A percentile compares a stretch with the other conserved stretches of the same genome.
Conservation (phyloP, 2,329 filamentous ascomycete genomes). For the Lasiodiplodia gonubiensis region DNA sequence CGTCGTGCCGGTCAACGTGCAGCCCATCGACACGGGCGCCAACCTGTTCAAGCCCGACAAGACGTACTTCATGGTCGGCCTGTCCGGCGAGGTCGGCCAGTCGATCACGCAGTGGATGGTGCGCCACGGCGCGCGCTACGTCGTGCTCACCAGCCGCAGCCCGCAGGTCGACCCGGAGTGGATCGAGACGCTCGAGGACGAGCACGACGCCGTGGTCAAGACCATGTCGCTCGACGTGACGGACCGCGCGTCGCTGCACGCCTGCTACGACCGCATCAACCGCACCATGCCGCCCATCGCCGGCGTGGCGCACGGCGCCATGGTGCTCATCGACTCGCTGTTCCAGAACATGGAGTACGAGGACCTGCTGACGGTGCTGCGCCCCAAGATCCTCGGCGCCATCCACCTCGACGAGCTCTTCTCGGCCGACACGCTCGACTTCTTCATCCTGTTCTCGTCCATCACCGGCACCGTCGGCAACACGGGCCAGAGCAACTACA, state of each 20-base stretch:
- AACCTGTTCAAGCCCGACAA: not conserved
- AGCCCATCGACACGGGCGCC: not conserved
- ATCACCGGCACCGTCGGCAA: slow-evolving; percentile 30
- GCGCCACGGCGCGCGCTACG: too few species aligned
- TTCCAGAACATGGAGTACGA: slow-evolving; percentile 30
- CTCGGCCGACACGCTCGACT: slow-evolving; percentile 32
- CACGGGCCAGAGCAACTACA: slow-evolving; percentile 35
- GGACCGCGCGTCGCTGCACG: slow-evolving; percentile 1
- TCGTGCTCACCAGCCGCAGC: too few species aligned
- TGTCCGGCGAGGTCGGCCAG: too few species aligned
- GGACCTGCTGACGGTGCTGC: slow-evolving; percentile 26
- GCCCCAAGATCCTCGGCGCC: slow-evolving; percentile 34
- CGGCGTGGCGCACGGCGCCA: slow-evolving; percentile 35
- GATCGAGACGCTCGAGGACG: too few species aligned
- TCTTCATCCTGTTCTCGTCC: slow-evolving; percentile 37
- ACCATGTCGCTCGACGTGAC: too few species aligned
- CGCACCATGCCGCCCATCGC: slow-evolving; percentile 23
- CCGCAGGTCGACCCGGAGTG: too few species aligned
- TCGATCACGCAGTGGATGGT: too few species aligned
- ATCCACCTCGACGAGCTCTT: slow-evolving; percentile 33
- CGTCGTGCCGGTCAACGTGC: not conserved
- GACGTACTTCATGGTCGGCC: too few species aligned
- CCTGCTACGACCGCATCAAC: slow-evolving; percentile 16
- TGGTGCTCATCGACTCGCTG: slow-evolving; percentile 32
- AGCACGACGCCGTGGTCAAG: too few species aligned